A percentile compares a stretch with the other conserved stretches of the same genome.
Conservation (phyloP, 331 rosid species). For the Malus hybrid region DNA sequence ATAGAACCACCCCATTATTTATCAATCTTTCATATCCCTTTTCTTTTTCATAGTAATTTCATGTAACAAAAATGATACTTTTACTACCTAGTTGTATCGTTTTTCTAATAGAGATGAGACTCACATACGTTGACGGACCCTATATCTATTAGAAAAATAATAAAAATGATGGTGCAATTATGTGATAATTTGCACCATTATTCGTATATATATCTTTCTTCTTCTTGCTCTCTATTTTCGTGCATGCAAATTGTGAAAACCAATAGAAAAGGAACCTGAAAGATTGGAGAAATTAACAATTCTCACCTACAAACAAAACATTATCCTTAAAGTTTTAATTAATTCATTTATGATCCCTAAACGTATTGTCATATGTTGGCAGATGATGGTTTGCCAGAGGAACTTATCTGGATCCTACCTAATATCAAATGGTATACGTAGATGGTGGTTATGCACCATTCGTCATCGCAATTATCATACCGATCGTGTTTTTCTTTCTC, state of each 20-base stretch:
- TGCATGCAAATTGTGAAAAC: not conserved
- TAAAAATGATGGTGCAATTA: too few species aligned
- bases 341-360: not conserved
- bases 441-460: constrained; percentile 3
- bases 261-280: not conserved
- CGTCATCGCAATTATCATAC: constrained; percentile 24
- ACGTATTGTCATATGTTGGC: constrained; percentile 34
- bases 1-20: too few species aligned
- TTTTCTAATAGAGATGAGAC: too few species aligned
- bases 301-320: not conserved
- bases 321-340: not conserved
- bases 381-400: constrained; percentile 48
- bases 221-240: not conserved
- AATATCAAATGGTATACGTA: constrained; percentile 6
- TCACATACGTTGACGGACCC: rapidly evolving
- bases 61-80: too few species aligned
- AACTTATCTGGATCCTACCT: constrained; percentile 51
- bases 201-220: too few species aligned
- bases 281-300: not conserved
- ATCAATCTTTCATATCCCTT: too few species aligned
- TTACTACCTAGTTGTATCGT: too few species aligned
- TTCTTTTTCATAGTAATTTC: too few species aligned
- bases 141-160: too few species aligned
- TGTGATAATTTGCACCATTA: too few species aligned
- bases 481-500: not conserved